phyloP scores from a whole-genome alignment of 768 basidiomycete genomes.

The Gymnopilus dilepis region DNA sequence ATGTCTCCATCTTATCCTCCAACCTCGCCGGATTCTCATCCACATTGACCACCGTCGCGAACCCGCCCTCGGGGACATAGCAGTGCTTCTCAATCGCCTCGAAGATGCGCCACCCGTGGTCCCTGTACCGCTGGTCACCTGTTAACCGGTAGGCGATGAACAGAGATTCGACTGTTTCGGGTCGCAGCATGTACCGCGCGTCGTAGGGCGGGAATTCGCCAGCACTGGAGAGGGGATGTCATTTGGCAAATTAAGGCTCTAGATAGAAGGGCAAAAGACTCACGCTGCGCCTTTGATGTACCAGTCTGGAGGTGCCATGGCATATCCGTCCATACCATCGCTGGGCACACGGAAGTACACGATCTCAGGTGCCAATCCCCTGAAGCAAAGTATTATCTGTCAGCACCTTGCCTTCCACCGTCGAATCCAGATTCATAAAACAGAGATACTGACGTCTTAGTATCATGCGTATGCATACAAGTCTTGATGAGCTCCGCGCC shows the following conservation, averaged over 20 bases:
- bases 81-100: slow-evolving; percentile 87
- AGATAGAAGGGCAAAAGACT: slow-evolving; percentile 9
- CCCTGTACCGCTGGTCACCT: slow-evolving; percentile 79
- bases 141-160: slow-evolving; percentile 93
- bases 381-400: slow-evolving; percentile 32
- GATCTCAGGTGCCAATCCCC: slow-evolving; percentile 89
- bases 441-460: slow-evolving; percentile 66
- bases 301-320: slow-evolving; percentile 71
- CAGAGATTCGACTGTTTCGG: slow-evolving; percentile 93
- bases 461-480: slow-evolving; percentile 87
- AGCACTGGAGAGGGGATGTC: slow-evolving; percentile 26
- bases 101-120: slow-evolving; percentile 90
- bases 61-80: slow-evolving; percentile 78
- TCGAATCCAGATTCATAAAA: neutral
- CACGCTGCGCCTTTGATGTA: slow-evolving; percentile 87
- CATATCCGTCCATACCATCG: slow-evolving; percentile 53
- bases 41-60: slow-evolving; percentile 84
- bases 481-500: slow-evolving; percentile 85
- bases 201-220: slow-evolving; percentile 66
- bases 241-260: neutral
- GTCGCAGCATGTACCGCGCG: slow-evolving; percentile 92
- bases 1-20: slow-evolving; percentile 96
- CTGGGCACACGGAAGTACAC: slow-evolving; percentile 78
- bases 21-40: slow-evolving; percentile 70
- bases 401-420: neutral